A percentile compares a stretch with the other conserved stretches of the same genome.
Conservation (phyloP, 345 rosid species). For the Populus davidiana region DNA sequence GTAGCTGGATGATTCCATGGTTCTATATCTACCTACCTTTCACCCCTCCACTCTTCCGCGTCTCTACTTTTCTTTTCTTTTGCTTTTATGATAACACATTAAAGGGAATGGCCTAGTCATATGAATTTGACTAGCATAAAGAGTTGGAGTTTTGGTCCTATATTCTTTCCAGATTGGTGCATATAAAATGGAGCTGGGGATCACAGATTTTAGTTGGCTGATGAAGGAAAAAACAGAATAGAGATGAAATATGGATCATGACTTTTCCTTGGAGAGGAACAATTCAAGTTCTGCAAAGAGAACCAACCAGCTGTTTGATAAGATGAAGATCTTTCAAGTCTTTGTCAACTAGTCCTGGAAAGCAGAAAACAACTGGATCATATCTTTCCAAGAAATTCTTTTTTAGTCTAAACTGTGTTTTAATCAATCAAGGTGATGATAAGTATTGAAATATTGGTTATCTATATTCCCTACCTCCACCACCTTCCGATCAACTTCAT, state of each 20-base stretch:
- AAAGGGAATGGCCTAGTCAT: neutral
- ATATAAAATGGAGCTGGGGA: neutral
- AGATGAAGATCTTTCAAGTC: neutral
- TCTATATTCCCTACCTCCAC: neutral
- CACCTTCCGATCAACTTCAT: neutral
- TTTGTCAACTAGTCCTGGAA: neutral
- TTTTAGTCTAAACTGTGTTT: neutral
- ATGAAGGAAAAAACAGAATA: neutral
- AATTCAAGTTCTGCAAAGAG: neutral
- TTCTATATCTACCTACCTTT: neutral
- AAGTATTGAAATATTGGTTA: neutral
- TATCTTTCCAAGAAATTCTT: no score
- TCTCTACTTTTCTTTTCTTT: conserved; percentile 10
- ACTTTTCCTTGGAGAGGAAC: neutral
- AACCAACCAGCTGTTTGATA: conserved; percentile 1
- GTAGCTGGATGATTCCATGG: neutral
- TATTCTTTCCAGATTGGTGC: conserved; percentile 8
- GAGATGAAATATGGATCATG: neutral
- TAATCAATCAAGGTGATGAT: neutral
- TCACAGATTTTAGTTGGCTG: neutral
- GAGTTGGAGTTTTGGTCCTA: conserved; percentile 26
- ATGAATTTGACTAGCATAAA: neutral
- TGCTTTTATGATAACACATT: neutral
- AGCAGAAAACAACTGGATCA: no score
- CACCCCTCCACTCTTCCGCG: conserved; percentile 37